Evolutionary conservation across 2,329 filamentous ascomycete genomes (phyloP).

Genomic region (Sarocladium oryzae): DNA sequence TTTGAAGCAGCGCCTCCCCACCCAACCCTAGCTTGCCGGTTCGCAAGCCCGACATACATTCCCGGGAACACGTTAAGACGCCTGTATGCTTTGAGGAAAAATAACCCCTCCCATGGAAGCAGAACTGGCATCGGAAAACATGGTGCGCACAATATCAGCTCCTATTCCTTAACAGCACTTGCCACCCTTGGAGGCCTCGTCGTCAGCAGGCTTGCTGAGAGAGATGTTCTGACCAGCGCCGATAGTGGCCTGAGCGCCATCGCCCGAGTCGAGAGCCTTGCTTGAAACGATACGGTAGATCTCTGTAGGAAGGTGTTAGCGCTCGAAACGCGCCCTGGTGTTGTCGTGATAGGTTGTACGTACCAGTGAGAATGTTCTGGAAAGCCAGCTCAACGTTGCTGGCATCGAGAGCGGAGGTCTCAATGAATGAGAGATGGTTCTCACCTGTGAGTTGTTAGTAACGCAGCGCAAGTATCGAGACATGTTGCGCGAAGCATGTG

Average conservation of each 20-base stretch:
- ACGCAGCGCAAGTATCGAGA: background rate
- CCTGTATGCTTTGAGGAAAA: conserved; percentile 20
- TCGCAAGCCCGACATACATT: conserved; percentile 21
- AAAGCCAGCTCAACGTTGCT: conserved; percentile 99
- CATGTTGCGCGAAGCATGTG: background rate
- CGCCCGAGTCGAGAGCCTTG: conserved; percentile 90
- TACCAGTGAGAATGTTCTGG: conserved; percentile 98
- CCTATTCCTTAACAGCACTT: conserved; percentile 64
- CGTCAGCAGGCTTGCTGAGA: conserved; percentile 77
- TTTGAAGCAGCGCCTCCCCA: conserved; percentile 19
- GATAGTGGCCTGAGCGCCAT: conserved; percentile 72
- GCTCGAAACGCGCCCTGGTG: conserved; percentile 4
- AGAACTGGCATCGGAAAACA: conserved; percentile 7
- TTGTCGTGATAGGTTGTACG: conserved; percentile 21
- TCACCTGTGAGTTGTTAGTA: conserved; percentile 55
- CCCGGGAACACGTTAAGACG: conserved; percentile 26
- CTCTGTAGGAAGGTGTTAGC: conserved; percentile 48
- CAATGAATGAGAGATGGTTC: conserved; percentile 97
- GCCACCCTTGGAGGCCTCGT: conserved; percentile 66
- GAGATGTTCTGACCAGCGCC: conserved; percentile 77
- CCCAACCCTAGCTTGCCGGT: background rate
- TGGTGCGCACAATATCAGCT: conserved; percentile 12
- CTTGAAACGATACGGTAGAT: conserved; percentile 99
- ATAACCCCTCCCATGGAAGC: conserved; percentile 4
- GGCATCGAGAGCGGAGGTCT: conserved; percentile 96